Conservation (phyloP, 805 yeast genomes). For the Candida berthetii region DNA sequence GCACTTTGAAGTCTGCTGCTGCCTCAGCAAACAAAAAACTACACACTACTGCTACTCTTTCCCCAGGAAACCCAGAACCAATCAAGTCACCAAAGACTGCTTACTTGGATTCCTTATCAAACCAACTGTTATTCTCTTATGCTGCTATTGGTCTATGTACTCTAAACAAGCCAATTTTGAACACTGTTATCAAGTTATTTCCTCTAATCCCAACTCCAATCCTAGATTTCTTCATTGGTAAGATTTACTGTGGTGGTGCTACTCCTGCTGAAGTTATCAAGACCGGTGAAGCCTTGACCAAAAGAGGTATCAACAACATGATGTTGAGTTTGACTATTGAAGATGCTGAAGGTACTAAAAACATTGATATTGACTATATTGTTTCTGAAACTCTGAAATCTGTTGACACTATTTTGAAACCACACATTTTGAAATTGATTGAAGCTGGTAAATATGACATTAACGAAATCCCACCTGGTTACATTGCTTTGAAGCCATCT, state of each 20-base stretch:
- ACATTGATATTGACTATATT: constrained; percentile 51
- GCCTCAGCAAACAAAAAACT: not conserved
- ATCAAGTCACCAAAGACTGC: constrained; percentile 2
- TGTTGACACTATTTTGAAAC: constrained; percentile 59
- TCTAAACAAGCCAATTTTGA: constrained; percentile 52
- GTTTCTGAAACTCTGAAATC: constrained; percentile 61
- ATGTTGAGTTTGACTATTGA: constrained; percentile 93
- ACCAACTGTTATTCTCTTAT: constrained; percentile 53
- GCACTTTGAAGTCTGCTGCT: not conserved
- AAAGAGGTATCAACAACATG: constrained; percentile 85
- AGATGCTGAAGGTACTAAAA: constrained; percentile 76
- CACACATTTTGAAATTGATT: constrained; percentile 62
- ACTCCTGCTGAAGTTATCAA: constrained; percentile 58
- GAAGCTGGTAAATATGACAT: constrained; percentile 33
- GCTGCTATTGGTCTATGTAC: constrained; percentile 68
- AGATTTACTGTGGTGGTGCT: constrained; percentile 89
- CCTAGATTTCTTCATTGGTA: constrained; percentile 69
- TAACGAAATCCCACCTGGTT: constrained; percentile 81
- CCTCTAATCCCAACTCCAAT: constrained; percentile 71
- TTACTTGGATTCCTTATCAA: constrained; percentile 48
- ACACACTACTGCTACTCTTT: not conserved
- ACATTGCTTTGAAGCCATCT: constrained; percentile 90
- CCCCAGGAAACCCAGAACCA: not conserved
- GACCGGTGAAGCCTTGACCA: constrained; percentile 62
- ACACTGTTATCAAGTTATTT: constrained; percentile 56